Base-by-base conservation (phyloP, 306 rosid species). In the Fragaria vesca region DNA sequence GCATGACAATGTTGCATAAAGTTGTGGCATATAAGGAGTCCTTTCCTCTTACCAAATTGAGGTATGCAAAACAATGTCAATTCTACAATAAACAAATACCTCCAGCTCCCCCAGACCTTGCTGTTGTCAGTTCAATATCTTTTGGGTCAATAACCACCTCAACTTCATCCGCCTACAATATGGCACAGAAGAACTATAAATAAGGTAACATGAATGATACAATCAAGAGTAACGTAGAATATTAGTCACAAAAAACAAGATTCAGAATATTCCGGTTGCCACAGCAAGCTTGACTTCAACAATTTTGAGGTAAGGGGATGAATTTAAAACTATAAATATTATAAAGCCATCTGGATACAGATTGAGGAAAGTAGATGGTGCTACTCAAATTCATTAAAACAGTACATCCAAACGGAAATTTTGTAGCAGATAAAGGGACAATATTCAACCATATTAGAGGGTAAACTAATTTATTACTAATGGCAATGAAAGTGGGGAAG, bases 21-120 rank as follows among this genome's bases (percentile, higher is more conserved):
- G 70, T 46, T 77, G 74, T 78, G 43, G 42, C 24, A 76, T 75
- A 58, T 78, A 66, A 71, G 36, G 20, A 74, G 17, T 78, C 75
- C 15, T 12, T 77, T 21, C 66, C 75, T 62, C 6, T 20, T 40
- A 55, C 47, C 12, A 17, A 66, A 82, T 71, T 45, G 46, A 72
- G 65, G 54, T 50, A 79, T 61, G 69, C 45, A 74, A 77, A 77
- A 69, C 20, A 9, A 77, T 52, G 76, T 73, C 76, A 71, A 63
- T 71, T 47, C 70, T 79, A 34, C 73, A 71, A 71, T 32, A 36
- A 66, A 67, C 10, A 69, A 47, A 80, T 95, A 95, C 99, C 99
- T 90, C 99, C 99, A 65, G 99, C 99, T 72, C 99, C 99, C 77
- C 99, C 97, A 45, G 99, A 91, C 83, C 99, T 96, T 65, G 99